Evolutionary conservation across 2,329 filamentous ascomycete species (phyloP), one percentile per base, ranked within the genome.

Genomic region (Cladosporium phlei): DNA sequence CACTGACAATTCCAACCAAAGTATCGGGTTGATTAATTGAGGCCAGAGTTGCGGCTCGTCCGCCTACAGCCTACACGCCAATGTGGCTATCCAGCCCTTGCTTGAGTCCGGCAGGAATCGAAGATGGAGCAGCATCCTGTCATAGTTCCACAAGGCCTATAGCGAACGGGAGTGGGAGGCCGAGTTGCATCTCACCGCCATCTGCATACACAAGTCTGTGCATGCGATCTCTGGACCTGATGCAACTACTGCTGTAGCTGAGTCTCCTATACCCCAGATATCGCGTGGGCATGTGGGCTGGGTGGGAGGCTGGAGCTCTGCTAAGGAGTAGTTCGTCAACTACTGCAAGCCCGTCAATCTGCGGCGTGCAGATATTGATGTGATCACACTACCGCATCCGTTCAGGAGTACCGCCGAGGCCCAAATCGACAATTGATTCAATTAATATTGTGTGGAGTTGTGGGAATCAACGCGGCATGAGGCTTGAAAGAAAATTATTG

Each of bases 261-360:
- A 24, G 19, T 34, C 39, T 43, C 19, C 39, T 43, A 38, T 43
- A 43, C 39, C 39, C 39, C 39, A 43, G 39, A 43, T 33, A 29
- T 20, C 39, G 39, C 28, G 29, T 25, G 28, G 28, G 28, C 25
- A 29, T 25, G 39, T 43, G 28, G 39, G 34, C 20, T 19, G 34
- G 29, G 29, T 29, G 16, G 24, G 37, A 21, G 37, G 37, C 37
- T 28, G 37, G 37, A 19, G 17, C 37, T 12, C 37, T 39, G 20
- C 39, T 43, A 34, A 22, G 14, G 20, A 25, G 22, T 43, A 43
- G 39, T 32, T 33, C 29, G 28, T 43, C 39, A 25, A 43, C 39
- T 43, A 43, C 39, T 43, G 39, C 39, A 34, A 14, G 28, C 20
- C 16, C 28, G 17, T 43, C 39, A 33, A 20, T 25, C 39, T 43